These are phyloP conservation scores for Meripilus lineatus DNA, from an alignment of 1,284 basidiomycete genomes.

Conservation along the genomic window DNA sequence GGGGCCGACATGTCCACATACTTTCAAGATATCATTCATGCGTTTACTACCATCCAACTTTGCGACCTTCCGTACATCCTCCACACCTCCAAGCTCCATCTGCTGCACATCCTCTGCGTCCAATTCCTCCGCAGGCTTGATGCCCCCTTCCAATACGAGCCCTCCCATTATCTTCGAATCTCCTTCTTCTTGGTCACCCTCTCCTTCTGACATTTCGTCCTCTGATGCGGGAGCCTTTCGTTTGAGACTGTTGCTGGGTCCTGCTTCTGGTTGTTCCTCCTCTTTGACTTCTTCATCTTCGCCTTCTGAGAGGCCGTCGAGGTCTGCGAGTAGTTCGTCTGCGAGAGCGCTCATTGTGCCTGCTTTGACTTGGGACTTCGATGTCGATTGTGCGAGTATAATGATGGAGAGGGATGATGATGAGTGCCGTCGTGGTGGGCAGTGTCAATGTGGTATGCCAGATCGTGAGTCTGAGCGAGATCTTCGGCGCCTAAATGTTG, in stretches of 20 bases:
- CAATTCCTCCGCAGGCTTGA: slow-evolving; percentile 89
- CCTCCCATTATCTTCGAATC: slow-evolving; percentile 43
- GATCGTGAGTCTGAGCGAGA: not conserved
- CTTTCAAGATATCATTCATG: slow-evolving; percentile 83
- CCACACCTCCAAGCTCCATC: slow-evolving; percentile 82
- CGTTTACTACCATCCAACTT: slow-evolving; percentile 84
- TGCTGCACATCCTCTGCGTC: slow-evolving; percentile 89
- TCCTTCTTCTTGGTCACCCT: slow-evolving; percentile 34
- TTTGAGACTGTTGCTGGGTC: slow-evolving; percentile 43
- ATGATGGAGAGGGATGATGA: too few relatives aligned
- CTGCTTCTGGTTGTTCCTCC: slow-evolving; percentile 34
- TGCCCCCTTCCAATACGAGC: slow-evolving; percentile 85
- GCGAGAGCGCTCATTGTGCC: slow-evolving; percentile 70
- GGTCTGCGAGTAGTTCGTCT: slow-evolving; percentile 85
- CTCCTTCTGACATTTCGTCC: slow-evolving; percentile 48
- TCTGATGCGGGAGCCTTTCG: slow-evolving; percentile 54
- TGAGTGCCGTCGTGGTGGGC: not conserved
- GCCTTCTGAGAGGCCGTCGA: slow-evolving; percentile 71
- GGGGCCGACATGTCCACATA: slow-evolving; percentile 27
- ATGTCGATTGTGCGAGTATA: too few relatives aligned
- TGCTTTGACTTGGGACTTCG: too few relatives aligned
- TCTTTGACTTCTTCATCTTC: slow-evolving; percentile 51
- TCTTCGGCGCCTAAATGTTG: not conserved
- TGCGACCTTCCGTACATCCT: slow-evolving; percentile 84
- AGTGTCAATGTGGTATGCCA: not conserved